phyloP scores from a whole-genome alignment of 768 basidiomycete species.

The Calocybe cyanea region DNA sequence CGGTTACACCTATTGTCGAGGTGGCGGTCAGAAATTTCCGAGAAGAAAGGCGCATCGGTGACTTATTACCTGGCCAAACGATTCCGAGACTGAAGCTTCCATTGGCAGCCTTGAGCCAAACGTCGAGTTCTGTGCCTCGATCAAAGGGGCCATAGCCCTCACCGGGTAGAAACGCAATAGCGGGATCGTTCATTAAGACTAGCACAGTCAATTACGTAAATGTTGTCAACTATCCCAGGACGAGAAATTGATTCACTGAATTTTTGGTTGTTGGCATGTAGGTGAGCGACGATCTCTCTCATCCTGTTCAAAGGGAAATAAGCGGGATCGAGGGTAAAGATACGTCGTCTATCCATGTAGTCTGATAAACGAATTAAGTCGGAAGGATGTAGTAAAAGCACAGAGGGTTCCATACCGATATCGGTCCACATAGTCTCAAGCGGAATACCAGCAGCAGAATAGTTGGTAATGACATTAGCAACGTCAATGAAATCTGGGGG shows the following conservation, averaged over 20 bases:
- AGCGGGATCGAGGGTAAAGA: constrained; percentile 65
- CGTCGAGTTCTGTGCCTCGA: constrained; percentile 46
- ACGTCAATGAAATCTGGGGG: constrained; percentile 59
- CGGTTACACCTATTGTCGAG: constrained; percentile 42
- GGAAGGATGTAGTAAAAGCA: not conserved
- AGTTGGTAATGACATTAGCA: constrained; percentile 57
- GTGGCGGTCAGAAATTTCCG: not conserved
- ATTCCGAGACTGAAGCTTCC: constrained; percentile 54
- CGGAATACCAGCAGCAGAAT: constrained; percentile 58
- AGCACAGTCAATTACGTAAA: not conserved
- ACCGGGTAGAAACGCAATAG: constrained; percentile 49
- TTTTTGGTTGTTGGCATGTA: constrained; percentile 57
- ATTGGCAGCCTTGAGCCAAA: constrained; percentile 62
- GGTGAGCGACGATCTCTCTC: constrained; percentile 60
- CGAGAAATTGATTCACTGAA: constrained; percentile 36
- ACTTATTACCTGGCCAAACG: constrained; percentile 55
- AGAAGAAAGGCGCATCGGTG: not conserved
- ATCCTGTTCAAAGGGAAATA: constrained; percentile 64
- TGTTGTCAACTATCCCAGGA: not conserved
- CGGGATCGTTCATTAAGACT: constrained; percentile 78
- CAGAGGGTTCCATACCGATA: constrained; percentile 40
- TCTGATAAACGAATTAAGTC: constrained; percentile 30
- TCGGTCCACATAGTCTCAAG: constrained; percentile 82
- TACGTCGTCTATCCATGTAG: constrained; percentile 64
- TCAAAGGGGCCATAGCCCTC: constrained; percentile 50